Evolutionary conservation across 225 moss, liverwort and hornwort genomes (phyloP).

Genomic region (Climacium dendroides): DNA sequence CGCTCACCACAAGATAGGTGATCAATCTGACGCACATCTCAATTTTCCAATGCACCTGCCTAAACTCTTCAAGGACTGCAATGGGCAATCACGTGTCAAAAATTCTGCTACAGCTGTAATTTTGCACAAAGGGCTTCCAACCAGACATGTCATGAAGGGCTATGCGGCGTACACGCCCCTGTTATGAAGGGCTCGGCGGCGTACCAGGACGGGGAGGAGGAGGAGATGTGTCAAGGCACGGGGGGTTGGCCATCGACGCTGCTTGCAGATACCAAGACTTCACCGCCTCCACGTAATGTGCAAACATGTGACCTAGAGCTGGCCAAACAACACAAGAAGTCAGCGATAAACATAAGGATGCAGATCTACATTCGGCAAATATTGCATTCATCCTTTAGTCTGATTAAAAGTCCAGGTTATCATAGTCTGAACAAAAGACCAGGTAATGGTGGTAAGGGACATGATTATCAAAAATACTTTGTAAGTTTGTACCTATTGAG

Average conservation of each 20-base stretch:
- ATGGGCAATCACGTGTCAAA: constrained; percentile 53
- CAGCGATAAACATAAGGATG: not conserved
- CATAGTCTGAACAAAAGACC: not conserved
- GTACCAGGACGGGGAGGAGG: constrained; percentile 23
- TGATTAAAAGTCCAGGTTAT: not conserved
- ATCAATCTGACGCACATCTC: constrained; percentile 1
- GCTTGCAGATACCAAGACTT: constrained; percentile 68
- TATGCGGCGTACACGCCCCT: constrained; percentile 7
- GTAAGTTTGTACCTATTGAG: not conserved
- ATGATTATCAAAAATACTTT: not conserved
- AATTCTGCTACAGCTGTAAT: constrained; percentile 4
- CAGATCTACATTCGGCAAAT: not conserved
- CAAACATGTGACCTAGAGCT: constrained; percentile 78
- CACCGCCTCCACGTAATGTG: constrained; percentile 67
- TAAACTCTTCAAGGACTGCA: constrained; percentile 32
- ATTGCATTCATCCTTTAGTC: not conserved
- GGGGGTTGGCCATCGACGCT: constrained; percentile 17
- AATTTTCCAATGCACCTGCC: constrained; percentile 13
- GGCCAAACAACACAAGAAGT: not conserved
- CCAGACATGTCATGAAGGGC: constrained; percentile 17
- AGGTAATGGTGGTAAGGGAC: not conserved
- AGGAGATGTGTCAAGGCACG: constrained; percentile 24
- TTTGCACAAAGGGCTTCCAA: not conserved
- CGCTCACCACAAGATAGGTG: constrained; percentile 18
- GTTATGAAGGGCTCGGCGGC: constrained; percentile 41